A percentile compares a stretch with the other conserved stretches of the same genome.
Evolutionary conservation across 805 yeast genomes (phyloP).

Genomic region (Limtongozyma cylindracea): DNA sequence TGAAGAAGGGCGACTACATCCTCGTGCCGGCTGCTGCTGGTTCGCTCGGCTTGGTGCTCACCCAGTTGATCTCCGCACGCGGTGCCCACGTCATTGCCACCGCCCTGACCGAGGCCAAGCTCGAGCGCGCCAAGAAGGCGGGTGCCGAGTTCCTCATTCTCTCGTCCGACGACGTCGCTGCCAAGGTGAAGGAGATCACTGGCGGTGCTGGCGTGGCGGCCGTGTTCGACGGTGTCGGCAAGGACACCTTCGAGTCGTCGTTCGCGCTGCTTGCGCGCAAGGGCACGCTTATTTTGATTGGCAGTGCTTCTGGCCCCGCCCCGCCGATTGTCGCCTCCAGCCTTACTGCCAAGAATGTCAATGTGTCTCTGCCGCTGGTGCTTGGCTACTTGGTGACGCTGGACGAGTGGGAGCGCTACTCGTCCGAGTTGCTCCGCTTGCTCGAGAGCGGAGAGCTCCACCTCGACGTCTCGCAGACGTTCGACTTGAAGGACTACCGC

Average conservation of each 20-base stretch:
- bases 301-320: constrained; percentile 72
- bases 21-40: constrained; percentile 91
- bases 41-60: constrained; percentile 59
- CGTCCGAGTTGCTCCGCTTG: constrained; percentile 13
- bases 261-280: constrained; percentile 32
- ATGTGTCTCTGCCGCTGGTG: constrained; percentile 37
- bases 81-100: constrained; percentile 76
- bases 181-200: constrained; percentile 31
- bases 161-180: constrained; percentile 26
- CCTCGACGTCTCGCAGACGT: constrained; percentile 24
- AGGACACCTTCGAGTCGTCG: constrained; percentile 46
- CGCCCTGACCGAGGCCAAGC: constrained; percentile 58
- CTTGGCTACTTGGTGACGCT: constrained; percentile 20
- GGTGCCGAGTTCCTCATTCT: constrained; percentile 65
- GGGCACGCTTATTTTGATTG: constrained; percentile 57
- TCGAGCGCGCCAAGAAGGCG: constrained; percentile 29
- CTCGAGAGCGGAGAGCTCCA: constrained; percentile 1
- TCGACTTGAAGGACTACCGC: constrained; percentile 33
- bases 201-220: constrained; percentile 42
- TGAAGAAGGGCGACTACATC: constrained; percentile 43
- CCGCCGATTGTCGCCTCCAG: constrained; percentile 31
- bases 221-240: constrained; percentile 54
- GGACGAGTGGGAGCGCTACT: constrained; percentile 27
- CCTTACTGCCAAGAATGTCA: constrained; percentile 37
- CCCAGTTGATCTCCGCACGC: constrained; percentile 29